Evolutionary conservation across 768 basidiomycete genomes (phyloP).

Genomic region (Agaricus blazei): DNA sequence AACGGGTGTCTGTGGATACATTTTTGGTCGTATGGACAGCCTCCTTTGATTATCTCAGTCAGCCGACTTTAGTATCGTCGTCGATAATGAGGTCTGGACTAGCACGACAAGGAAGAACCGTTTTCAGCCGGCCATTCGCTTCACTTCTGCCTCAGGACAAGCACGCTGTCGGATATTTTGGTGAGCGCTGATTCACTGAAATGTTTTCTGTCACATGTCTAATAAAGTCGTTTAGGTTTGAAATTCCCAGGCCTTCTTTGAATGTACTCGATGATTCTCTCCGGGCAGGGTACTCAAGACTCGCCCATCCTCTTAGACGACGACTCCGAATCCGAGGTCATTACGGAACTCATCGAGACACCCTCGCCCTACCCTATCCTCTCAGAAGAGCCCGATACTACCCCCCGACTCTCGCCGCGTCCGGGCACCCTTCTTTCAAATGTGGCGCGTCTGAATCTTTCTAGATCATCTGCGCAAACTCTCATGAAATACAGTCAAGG

Average conservation of each 20-base stretch:
- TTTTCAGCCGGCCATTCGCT: no score
- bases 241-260: neutral
- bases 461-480: neutral
- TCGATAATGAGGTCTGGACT: no score
- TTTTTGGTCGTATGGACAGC: no score
- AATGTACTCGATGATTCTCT: constrained; percentile 12
- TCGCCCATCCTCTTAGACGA: constrained; percentile 37
- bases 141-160: no score
- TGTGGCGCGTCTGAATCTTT: neutral
- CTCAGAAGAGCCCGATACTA: neutral
- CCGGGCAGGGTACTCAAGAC: constrained; percentile 25
- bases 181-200: no score
- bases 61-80: no score
- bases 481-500: constrained; percentile 7
- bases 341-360: constrained; percentile 21
- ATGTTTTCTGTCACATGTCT: no score
- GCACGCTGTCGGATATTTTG: no score
- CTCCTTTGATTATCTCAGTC: no score
- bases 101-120: no score
- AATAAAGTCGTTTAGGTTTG: no score
- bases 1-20: no score
- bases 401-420: constrained; percentile 6
- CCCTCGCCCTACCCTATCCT: constrained; percentile 8
- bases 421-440: constrained; percentile 5
- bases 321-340: constrained; percentile 37